Conservation (phyloP, 106 monocot species). For the Allium sativum region DNA sequence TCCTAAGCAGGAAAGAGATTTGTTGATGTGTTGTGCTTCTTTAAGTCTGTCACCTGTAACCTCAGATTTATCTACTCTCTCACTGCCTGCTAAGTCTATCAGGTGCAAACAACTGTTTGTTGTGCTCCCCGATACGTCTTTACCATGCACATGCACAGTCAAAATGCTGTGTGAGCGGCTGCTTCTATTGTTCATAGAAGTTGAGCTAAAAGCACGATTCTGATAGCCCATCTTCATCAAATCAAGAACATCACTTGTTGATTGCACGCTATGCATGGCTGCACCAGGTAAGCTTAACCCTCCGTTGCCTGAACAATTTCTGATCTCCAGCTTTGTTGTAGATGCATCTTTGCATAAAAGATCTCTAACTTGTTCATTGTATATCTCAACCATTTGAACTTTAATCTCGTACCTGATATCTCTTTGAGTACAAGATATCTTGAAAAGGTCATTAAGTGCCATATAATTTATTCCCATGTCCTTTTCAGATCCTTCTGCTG, state of each 20-base stretch:
- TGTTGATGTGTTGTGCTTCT: slow-evolving; percentile 91
- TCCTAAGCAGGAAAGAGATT: slow-evolving; percentile 76
- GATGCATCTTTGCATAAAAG: slow-evolving; percentile 61
- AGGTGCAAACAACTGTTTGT: slow-evolving; percentile 64
- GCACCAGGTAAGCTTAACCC: slow-evolving; percentile 69
- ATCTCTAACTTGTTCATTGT: slow-evolving; percentile 92
- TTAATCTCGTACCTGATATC: slow-evolving; percentile 62
- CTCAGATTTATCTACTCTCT: slow-evolving; percentile 85
- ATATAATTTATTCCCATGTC: slow-evolving; percentile 61
- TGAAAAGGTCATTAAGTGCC: slow-evolving; percentile 80
- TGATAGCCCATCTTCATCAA: slow-evolving; percentile 70
- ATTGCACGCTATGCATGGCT: slow-evolving; percentile 41
- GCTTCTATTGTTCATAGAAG: slow-evolving; percentile 77
- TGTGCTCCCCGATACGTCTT: slow-evolving; percentile 42
- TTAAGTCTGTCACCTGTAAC: slow-evolving; percentile 80
- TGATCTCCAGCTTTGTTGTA: slow-evolving; percentile 68
- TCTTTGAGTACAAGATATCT: slow-evolving; percentile 35
- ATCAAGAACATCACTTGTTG: slow-evolving; percentile 58
- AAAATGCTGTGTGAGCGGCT: slow-evolving; percentile 91
- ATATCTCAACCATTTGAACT: slow-evolving; percentile 95
- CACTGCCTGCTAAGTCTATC: slow-evolving; percentile 92
- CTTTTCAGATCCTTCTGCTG: slow-evolving; percentile 25
- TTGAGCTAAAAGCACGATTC: slow-evolving; percentile 56
- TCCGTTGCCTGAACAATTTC: slow-evolving; percentile 53
- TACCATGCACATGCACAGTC: slow-evolving; percentile 72